A percentile compares a stretch with the other conserved stretches of the same genome.
phyloP scores from a whole-genome alignment of 208 protist species.

The Acanthamoeba triangularis region DNA sequence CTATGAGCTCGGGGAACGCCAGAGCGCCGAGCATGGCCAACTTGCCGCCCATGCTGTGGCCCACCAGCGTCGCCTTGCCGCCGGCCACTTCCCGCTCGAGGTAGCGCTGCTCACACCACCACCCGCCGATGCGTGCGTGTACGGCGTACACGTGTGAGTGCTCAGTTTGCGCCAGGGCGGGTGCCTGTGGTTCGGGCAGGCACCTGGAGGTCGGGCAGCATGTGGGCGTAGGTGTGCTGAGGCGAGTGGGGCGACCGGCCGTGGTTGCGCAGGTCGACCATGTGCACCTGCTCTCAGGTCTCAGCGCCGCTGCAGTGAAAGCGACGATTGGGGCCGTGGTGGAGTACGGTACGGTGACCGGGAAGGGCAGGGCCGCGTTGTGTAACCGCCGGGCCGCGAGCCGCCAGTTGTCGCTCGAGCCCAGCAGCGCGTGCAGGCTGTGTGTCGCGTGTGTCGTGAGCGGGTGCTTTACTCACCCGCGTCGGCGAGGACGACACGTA shows the following conservation, averaged over 20 bases:
- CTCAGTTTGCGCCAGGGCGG: too few species aligned
- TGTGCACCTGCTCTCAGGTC: neutral
- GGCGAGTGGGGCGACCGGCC: constrained; percentile 9
- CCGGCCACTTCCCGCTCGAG: neutral
- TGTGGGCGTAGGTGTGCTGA: constrained; percentile 9
- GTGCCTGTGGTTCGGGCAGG: too few species aligned
- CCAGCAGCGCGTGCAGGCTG: constrained; percentile 45
- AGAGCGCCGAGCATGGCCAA: constrained; percentile 42
- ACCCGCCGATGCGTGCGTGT: too few species aligned
- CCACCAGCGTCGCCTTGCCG: constrained; percentile 16
- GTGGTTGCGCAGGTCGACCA: constrained; percentile 35
- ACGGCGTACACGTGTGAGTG: too few species aligned
- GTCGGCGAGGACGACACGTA: too few species aligned
- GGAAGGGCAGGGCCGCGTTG: neutral
- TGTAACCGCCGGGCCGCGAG: neutral
- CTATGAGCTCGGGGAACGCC: constrained; percentile 27
- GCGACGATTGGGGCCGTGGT: neutral
- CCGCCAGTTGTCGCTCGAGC: neutral
- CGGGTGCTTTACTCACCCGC: neutral
- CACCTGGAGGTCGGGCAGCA: constrained; percentile 12
- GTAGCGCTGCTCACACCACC: neutral
- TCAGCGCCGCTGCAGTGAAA: neutral
- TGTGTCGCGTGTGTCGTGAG: neutral
- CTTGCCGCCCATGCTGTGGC: constrained; percentile 61
- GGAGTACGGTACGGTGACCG: neutral